Percentiles rank a stretch among this genome's conserved stretches.
These are phyloP conservation scores for Raddia distichophylla DNA, from an alignment of 176 grass and related monocot species.

Conservation along the genomic window DNA sequence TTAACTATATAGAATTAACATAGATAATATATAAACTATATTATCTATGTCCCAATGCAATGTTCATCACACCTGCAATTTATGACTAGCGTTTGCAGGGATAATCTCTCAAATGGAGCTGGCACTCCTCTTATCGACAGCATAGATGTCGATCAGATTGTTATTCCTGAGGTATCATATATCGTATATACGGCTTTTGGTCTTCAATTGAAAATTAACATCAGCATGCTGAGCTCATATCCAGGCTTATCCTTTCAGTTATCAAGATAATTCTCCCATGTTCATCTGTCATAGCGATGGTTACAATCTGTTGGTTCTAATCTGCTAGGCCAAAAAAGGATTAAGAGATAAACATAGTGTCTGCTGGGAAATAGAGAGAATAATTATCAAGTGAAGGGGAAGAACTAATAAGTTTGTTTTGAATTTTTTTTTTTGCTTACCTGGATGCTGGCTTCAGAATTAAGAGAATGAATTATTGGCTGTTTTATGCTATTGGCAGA, in stretches of 20 bases:
- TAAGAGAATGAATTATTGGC: slow-evolving; percentile 30
- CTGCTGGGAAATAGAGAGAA: slow-evolving; percentile 2
- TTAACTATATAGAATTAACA: too few relatives aligned
- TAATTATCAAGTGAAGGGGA: background rate
- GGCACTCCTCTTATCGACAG: slow-evolving; percentile 75
- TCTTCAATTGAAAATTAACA: background rate
- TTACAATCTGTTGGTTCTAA: background rate
- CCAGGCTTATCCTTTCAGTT: background rate
- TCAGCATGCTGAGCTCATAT: background rate
- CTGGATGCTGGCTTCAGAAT: background rate
- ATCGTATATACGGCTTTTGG: background rate
- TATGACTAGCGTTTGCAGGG: slow-evolving; percentile 53
- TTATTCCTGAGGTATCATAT: slow-evolving; percentile 80
- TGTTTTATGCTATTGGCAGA: slow-evolving; percentile 54
- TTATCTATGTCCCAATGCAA: slow-evolving; percentile 30
- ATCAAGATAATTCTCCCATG: slow-evolving; percentile 24
- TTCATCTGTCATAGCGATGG: background rate
- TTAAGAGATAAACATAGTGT: slow-evolving; percentile 12
- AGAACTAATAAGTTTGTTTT: background rate
- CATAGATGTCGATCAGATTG: slow-evolving; percentile 86
- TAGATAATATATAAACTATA: too few relatives aligned
- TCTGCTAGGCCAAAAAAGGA: background rate
- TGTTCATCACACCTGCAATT: slow-evolving; percentile 63
- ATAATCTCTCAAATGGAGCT: slow-evolving; percentile 50
- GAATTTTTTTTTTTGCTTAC: background rate